Evolutionary conservation across 208 protist species (phyloP).

Genomic region (Leptomonas seymouri): DNA sequence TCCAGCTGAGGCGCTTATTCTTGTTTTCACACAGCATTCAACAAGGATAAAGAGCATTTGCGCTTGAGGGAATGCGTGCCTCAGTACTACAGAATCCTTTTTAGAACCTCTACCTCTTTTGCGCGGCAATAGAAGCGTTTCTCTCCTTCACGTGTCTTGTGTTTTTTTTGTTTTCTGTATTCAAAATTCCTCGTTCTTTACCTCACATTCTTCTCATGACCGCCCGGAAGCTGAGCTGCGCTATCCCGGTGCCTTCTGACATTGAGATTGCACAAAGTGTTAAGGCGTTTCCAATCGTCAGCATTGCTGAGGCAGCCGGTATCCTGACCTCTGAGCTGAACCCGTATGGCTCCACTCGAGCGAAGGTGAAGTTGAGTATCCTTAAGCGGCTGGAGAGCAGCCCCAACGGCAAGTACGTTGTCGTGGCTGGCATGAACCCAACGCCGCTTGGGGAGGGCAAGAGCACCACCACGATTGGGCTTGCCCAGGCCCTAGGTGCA

Average conservation of each 20-base stretch:
- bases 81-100: too few relatives aligned
- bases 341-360: constrained; percentile 91
- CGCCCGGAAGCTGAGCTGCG: constrained; percentile 53
- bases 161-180: constrained; percentile 1
- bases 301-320: constrained; percentile 74
- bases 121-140: too few relatives aligned
- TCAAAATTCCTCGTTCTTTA: constrained; percentile 22
- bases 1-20: too few relatives aligned
- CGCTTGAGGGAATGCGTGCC: too few relatives aligned
- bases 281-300: constrained; percentile 74
- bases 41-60: too few relatives aligned
- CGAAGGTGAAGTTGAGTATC: constrained; percentile 89
- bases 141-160: too few relatives aligned
- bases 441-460: constrained; percentile 98
- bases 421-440: constrained; percentile 94
- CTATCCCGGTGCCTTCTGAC: constrained; percentile 91
- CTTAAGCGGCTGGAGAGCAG: constrained; percentile 84
- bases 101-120: too few relatives aligned
- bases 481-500: constrained; percentile 97
- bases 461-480: constrained; percentile 97
- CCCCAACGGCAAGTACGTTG: constrained; percentile 95
- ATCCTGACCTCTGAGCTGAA: constrained; percentile 92
- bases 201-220: constrained; percentile 43
- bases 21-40: too few relatives aligned
- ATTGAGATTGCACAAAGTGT: constrained; percentile 94